A percentile compares a stretch with the other conserved stretches of the same genome.
phyloP scores from a whole-genome alignment of 2,329 filamentous ascomycete species.

The Ustulina deusta region DNA sequence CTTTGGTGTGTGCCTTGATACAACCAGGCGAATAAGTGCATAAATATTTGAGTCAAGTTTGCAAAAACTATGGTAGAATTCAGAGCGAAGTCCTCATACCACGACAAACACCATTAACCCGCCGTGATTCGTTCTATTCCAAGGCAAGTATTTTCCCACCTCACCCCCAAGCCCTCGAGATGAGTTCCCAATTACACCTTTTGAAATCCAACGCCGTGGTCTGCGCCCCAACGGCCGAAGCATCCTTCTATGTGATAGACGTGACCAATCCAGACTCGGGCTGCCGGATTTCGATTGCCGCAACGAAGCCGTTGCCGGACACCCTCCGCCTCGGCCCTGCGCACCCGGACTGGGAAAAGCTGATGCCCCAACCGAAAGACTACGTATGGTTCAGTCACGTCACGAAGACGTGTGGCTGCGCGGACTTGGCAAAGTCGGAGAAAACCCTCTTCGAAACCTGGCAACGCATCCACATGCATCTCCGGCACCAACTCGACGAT shows the following conservation, averaged over 20 bases:
- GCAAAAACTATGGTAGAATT: background rate
- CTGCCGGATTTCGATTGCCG: conserved; percentile 16
- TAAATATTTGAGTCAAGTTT: background rate
- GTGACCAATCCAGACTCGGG: background rate
- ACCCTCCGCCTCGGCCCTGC: background rate
- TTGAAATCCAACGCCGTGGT: conserved; percentile 17
- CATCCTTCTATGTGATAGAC: conserved; percentile 13
- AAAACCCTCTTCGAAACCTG: conserved; percentile 2
- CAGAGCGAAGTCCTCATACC: too few relatives aligned
- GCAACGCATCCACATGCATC: conserved; percentile 2
- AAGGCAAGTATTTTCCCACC: background rate
- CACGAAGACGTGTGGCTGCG: background rate
- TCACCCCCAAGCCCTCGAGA: background rate
- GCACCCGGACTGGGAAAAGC: background rate
- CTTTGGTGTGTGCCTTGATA: background rate
- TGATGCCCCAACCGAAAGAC: background rate
- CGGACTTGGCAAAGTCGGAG: background rate
- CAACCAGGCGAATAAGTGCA: background rate
- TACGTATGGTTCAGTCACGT: conserved; percentile 3
- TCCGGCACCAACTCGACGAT: background rate
- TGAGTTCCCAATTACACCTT: conserved; percentile 18
- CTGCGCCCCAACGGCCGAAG: background rate
- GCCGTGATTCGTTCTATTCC: background rate
- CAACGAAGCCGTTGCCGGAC: conserved; percentile 3
- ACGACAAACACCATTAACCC: background rate